Evolutionary conservation across 768 basidiomycete species (phyloP), one percentile per base, ranked within the genome.

Genomic region (Podaxis pistillaris): DNA sequence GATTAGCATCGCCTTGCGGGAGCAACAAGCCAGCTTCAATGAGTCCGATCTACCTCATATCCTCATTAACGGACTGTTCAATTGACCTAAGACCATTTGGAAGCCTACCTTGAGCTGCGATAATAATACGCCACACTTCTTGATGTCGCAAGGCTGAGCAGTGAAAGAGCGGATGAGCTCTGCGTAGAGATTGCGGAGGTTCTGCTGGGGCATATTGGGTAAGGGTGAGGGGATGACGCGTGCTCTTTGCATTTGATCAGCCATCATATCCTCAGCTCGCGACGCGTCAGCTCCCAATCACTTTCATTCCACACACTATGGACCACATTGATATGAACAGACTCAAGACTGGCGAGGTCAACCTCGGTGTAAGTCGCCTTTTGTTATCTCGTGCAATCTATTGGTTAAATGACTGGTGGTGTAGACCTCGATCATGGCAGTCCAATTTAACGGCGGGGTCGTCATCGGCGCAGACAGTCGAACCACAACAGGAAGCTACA

Each of bases 371-470:
- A 77, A 70, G 93, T 83, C 41, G 61, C 15, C 40, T 17, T 12
- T 40, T 19, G 60, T 36, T 28, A 47, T 55, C 63, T 24, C 30
- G n/a, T 38, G 47, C 33, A 60, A 44, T 54, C 19, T 55, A 46
- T 56, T 37, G 36, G 30, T 49, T 37, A 33, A 52, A 60, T 62
- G 38, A 50, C 47, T 36, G 19, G 36, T 49, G 24, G 17, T 41
- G 4, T 69, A 98, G 94, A 99, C 96, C 60, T 98, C 96, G 47
- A 98, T 99, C 74, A 98, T 98, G 96, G 96, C 97, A 58, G 96
- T 98, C 65, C 93, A 95, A 70, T 99, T 99, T 79, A 82, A 93
- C 37, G 88, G 87, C 33, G 97, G 97, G 41, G 97, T 99, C 63
- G 88, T 99, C 68, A 87, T 98, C 64, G 97, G 97, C 47, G 97